phyloP scores from a whole-genome alignment of 2,329 filamentous ascomycete species.

The Cytospora paraplurivora region DNA sequence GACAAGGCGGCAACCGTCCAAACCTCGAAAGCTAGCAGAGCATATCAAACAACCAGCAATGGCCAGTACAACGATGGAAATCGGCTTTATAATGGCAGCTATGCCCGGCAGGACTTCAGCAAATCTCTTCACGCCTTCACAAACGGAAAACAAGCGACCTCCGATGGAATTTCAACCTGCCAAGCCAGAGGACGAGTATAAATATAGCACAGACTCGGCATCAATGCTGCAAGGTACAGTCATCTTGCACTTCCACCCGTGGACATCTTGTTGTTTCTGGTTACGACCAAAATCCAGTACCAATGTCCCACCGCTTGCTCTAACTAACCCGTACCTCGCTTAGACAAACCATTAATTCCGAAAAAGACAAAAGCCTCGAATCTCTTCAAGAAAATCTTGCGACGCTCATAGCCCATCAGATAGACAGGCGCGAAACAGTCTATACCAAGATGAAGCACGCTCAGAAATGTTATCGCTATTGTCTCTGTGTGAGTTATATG shows the following conservation, averaged over 20 bases:
- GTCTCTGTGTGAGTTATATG: too few relatives aligned
- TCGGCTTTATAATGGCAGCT: conserved; percentile 26
- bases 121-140: conserved; percentile 2
- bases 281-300: neutral
- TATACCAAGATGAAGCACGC: too few relatives aligned
- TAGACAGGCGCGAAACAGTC: neutral
- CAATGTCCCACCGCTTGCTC: neutral
- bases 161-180: neutral
- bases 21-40: neutral
- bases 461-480: too few relatives aligned
- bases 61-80: conserved; percentile 10
- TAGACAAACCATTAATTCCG: neutral
- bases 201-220: conserved; percentile 23
- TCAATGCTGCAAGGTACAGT: conserved; percentile 18
- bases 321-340: neutral
- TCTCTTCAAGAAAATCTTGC: conserved; percentile 9
- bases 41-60: neutral
- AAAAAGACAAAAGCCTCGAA: neutral
- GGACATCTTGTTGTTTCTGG: neutral
- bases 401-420: neutral
- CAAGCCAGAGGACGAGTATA: neutral
- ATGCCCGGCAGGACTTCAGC: conserved; percentile 16
- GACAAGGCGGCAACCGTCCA: too few relatives aligned
- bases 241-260: neutral
- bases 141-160: neutral